Percentiles rank a stretch among this genome's conserved stretches.
These are phyloP conservation scores for Discostella stelligera DNA, from an alignment of 352 stramenopile species.

Conservation along the genomic window DNA sequence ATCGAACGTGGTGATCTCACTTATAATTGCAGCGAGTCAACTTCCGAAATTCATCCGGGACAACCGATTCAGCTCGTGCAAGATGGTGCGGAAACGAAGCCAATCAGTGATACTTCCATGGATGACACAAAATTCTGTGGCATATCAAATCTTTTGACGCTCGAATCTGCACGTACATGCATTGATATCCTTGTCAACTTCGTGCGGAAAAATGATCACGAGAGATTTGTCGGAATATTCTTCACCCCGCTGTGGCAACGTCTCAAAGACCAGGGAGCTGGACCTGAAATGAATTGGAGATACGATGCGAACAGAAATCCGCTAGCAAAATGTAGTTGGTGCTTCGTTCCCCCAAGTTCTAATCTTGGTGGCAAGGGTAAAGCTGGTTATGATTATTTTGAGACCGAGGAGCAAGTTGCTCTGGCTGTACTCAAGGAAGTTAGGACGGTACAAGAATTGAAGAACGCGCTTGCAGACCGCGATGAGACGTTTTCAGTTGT, in stretches of 20 bases:
- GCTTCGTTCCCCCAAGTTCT: slow-evolving; percentile 40
- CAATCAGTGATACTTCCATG: slow-evolving; percentile 8
- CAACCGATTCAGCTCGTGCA: slow-evolving; percentile 2
- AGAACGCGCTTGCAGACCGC: slow-evolving; percentile 9
- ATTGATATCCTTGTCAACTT: slow-evolving; percentile 35
- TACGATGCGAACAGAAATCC: slow-evolving; percentile 33
- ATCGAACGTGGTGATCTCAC: slow-evolving; percentile 37
- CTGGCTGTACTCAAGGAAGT: slow-evolving; percentile 40
- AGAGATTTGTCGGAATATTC: slow-evolving; percentile 21
- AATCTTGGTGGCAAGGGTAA: slow-evolving; percentile 30
- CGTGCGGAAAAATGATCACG: slow-evolving; percentile 29
- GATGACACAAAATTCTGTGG: slow-evolving; percentile 45
- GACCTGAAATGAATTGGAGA: slow-evolving; percentile 30
- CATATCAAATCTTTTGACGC: slow-evolving; percentile 33
- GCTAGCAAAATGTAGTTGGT: slow-evolving; percentile 34
- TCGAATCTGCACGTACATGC: slow-evolving; percentile 25
- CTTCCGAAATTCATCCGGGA: not conserved
- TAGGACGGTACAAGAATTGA: slow-evolving; percentile 22
- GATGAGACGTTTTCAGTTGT: slow-evolving; percentile 12
- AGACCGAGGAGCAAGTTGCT: slow-evolving; percentile 44
- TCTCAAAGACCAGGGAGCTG: slow-evolving; percentile 40
- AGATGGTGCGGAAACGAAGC: not conserved
- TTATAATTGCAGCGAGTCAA: not conserved
- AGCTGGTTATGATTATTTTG: slow-evolving; percentile 48
- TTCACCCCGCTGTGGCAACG: slow-evolving; percentile 48